These are phyloP conservation scores for Aspergillus sp. DNA, from an alignment of 2,329 filamentous ascomycete genomes.

Conservation along the genomic window DNA sequence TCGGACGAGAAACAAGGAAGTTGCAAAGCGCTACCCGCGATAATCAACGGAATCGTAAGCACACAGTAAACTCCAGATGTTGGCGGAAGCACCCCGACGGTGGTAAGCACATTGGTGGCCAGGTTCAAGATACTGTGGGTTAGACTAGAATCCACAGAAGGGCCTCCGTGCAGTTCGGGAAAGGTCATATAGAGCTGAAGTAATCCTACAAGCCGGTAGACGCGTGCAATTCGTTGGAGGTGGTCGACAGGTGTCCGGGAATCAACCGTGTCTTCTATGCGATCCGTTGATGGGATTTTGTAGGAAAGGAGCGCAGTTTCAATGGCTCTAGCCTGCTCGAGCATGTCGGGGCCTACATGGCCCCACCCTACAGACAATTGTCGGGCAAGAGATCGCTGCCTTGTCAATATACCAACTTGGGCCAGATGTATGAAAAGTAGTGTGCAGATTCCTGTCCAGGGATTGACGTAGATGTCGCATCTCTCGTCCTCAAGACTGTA, in stretches of 20 bases:
- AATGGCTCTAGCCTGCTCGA: background rate
- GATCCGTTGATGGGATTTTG: background rate
- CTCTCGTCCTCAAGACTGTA: background rate
- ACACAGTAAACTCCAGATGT: slow-evolving; percentile 8
- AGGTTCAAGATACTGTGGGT: background rate
- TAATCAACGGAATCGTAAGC: slow-evolving; percentile 7
- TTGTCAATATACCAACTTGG: background rate
- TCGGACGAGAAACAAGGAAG: background rate
- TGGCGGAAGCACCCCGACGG: background rate
- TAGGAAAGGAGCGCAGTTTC: background rate
- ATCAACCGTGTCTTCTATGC: background rate
- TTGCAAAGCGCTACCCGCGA: slow-evolving; percentile 7
- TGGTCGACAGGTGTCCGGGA: background rate
- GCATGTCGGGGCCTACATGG: background rate
- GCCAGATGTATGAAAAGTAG: slow-evolving; percentile 11
- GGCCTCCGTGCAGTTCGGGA: background rate
- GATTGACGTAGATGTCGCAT: background rate
- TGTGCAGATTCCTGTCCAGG: slow-evolving; percentile 9
- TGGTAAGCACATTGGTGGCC: background rate
- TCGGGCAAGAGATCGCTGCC: background rate
- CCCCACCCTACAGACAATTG: background rate
- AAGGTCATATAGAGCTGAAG: slow-evolving; percentile 8
- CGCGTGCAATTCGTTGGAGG: background rate
- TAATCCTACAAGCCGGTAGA: slow-evolving; percentile 2
- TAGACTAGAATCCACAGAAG: background rate